phyloP scores from a whole-genome alignment of 495 filamentous ascomycete genomes.

The Neurospora pannonica region DNA sequence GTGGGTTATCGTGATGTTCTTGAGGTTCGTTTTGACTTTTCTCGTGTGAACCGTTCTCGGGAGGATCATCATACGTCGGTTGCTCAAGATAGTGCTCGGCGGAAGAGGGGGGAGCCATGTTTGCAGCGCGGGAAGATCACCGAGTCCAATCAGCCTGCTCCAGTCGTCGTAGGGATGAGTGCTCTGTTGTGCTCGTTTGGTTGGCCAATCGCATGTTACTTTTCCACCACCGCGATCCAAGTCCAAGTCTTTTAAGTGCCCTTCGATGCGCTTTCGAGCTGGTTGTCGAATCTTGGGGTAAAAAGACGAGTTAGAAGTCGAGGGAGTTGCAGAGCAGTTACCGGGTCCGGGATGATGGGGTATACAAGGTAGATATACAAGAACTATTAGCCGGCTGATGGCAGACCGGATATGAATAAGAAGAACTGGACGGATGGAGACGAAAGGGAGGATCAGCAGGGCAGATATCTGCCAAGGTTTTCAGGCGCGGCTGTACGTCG shows the following conservation, averaged over 20 bases:
- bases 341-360: neutral
- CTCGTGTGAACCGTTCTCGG: neutral
- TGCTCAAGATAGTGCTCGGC: neutral
- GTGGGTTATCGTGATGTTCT: conserved; percentile 50
- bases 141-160: neutral
- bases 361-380: neutral
- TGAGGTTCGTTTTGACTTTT: conserved; percentile 36
- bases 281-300: neutral
- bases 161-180: neutral
- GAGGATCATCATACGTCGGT: neutral
- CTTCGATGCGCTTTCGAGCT: neutral
- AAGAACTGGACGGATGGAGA: neutral
- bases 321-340: neutral
- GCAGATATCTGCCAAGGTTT: neutral
- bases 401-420: neutral
- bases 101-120: neutral
- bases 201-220: neutral
- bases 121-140: neutral
- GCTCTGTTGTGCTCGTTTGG: neutral
- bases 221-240: neutral
- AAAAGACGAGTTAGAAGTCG: neutral
- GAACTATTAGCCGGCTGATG: neutral
- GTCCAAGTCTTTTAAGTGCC: neutral
- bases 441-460: neutral
- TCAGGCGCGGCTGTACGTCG: neutral